A percentile compares a stretch with the other conserved stretches of the same genome.
phyloP scores from a whole-genome alignment of 345 rosid genomes.

The Carallia pectinifolia region DNA sequence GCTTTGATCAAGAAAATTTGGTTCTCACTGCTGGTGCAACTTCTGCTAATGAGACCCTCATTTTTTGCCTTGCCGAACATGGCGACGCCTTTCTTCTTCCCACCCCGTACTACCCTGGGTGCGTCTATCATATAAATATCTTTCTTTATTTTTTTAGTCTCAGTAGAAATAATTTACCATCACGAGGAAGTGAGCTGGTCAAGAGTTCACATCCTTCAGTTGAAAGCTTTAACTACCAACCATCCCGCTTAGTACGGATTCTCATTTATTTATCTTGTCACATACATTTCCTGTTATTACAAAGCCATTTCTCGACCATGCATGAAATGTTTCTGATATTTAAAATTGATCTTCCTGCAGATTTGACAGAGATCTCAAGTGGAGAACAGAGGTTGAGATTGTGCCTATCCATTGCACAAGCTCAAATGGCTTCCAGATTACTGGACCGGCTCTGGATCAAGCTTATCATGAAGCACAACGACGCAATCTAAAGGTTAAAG shows the following conservation, averaged over 20 bases:
- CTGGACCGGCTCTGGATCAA: constrained; percentile 51
- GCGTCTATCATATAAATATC: background rate
- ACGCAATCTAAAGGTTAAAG: constrained; percentile 65
- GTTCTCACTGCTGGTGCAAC: constrained; percentile 86
- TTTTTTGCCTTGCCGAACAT: constrained; percentile 70
- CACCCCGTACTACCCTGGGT: constrained; percentile 87
- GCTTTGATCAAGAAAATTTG: constrained; percentile 50
- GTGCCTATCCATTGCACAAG: constrained; percentile 52
- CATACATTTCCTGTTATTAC: constrained; percentile 22
- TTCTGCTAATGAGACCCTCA: constrained; percentile 75
- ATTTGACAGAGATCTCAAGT: constrained; percentile 58
- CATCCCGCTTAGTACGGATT: no score
- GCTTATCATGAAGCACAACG: constrained; percentile 65
- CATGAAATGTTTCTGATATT: constrained; percentile 20
- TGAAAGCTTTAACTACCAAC: no score
- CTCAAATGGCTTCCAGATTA: constrained; percentile 48
- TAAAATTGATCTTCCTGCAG: constrained; percentile 26
- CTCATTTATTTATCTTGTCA: background rate
- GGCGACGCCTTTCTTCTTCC: constrained; percentile 85
- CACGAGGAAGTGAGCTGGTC: no score
- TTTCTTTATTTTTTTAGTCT: no score
- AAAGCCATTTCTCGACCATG: constrained; percentile 23
- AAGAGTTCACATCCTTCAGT: no score
- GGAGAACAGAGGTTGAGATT: constrained; percentile 55
- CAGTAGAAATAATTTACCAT: no score